Conservation (phyloP, 2,329 filamentous ascomycete species). For the Claviceps arundinis region DNA sequence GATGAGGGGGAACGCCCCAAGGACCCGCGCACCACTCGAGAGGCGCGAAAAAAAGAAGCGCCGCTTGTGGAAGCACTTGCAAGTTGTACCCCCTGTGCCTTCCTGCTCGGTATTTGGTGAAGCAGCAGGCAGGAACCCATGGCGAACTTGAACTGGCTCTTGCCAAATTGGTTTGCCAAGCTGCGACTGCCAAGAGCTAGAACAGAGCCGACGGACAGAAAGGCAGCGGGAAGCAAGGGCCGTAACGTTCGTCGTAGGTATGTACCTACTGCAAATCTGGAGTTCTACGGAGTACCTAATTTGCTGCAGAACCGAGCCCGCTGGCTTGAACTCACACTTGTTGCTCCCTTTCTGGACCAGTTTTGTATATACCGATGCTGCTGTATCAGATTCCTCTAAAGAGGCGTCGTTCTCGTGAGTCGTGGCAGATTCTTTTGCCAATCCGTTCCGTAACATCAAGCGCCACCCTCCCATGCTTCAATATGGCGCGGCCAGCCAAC, state of each 20-base stretch:
- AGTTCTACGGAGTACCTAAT: too few species aligned
- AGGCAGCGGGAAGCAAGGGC: neutral
- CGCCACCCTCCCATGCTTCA: neutral
- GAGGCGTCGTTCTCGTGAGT: too few species aligned
- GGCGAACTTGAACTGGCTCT: too few species aligned
- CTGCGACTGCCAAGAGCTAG: too few species aligned
- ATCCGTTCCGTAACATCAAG: neutral
- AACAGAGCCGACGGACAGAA: neutral
- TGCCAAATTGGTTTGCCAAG: too few species aligned
- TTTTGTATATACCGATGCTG: neutral
- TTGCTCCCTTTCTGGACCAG: neutral
- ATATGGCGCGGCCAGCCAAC: neutral
- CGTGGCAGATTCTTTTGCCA: neutral
- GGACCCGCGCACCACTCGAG: neutral
- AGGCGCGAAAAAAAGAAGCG: neutral
- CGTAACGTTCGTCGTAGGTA: neutral
- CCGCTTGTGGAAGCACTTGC: too few species aligned
- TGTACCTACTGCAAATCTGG: too few species aligned
- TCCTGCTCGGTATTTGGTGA: too few species aligned
- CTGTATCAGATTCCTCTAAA: neutral
- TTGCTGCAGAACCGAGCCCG: too few species aligned
- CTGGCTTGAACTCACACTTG: neutral
- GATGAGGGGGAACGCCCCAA: neutral
- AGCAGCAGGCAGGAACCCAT: too few species aligned
- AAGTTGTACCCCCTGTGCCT: too few species aligned